Conservation (phyloP, 805 yeast species). For the Torulaspora gathmanii region DNA sequence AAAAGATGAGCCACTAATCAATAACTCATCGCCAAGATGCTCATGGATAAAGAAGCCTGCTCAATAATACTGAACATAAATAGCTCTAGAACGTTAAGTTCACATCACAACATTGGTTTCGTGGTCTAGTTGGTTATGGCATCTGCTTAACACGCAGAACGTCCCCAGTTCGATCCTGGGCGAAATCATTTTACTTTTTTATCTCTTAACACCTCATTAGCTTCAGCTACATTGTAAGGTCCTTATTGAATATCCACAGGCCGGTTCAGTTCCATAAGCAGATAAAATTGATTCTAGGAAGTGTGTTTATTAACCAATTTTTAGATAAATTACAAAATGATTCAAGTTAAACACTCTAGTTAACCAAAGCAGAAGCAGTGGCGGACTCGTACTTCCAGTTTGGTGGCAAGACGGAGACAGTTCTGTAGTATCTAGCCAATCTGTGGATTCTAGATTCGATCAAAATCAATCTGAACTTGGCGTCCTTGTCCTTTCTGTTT, state of each 20-base stretch:
- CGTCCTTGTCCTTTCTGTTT: slow-evolving; percentile 99
- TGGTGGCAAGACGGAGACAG: slow-evolving; percentile 98
- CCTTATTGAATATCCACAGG: no score
- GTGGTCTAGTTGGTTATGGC: slow-evolving; percentile 99
- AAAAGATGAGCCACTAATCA: no score
- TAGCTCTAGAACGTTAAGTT: no score
- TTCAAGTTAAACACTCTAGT: slow-evolving; percentile 49
- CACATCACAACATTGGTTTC: slow-evolving; percentile 49
- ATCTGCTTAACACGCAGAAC: slow-evolving; percentile 99
- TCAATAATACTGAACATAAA: no score
- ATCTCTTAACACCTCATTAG: slow-evolving; percentile 17
- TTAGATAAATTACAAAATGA: slow-evolving; percentile 6
- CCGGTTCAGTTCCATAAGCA: no score
- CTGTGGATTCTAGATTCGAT: slow-evolving; percentile 99
- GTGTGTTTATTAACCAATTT: neutral
- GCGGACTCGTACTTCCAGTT: slow-evolving; percentile 99
- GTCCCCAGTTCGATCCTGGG: slow-evolving; percentile 99
- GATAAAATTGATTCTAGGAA: neutral
- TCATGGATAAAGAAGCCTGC: no score
- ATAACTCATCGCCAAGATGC: no score
- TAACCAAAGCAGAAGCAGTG: slow-evolving; percentile 99
- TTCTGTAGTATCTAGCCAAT: slow-evolving; percentile 99
- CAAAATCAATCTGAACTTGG: slow-evolving; percentile 99
- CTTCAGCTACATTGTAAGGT: no score
- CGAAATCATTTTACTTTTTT: slow-evolving; percentile 81